Evolutionary conservation across 352 stramenopile species (phyloP).

Genomic region (Globisporangium yorkense): DNA sequence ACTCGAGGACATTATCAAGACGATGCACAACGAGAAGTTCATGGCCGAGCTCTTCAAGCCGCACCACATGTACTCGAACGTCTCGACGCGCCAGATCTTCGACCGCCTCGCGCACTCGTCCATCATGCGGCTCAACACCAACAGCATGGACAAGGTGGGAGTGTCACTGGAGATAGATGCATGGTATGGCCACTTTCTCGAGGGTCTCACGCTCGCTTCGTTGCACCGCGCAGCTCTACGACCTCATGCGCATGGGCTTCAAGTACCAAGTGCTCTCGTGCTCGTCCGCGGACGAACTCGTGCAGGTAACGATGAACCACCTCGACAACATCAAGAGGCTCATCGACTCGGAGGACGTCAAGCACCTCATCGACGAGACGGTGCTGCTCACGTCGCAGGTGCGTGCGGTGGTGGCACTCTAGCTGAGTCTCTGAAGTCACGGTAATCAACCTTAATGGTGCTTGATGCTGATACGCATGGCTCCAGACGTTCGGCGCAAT

Average conservation of each 20-base stretch:
- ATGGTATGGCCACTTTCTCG: background rate
- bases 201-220: background rate
- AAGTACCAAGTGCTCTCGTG: slow-evolving; percentile 89
- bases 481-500: slow-evolving; percentile 57
- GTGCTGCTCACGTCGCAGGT: slow-evolving; percentile 69
- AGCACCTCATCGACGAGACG: slow-evolving; percentile 67
- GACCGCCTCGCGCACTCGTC: slow-evolving; percentile 89
- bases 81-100: slow-evolving; percentile 89
- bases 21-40: slow-evolving; percentile 91
- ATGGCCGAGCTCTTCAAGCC: slow-evolving; percentile 90
- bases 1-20: slow-evolving; percentile 89
- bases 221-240: slow-evolving; percentile 60
- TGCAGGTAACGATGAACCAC: slow-evolving; percentile 88
- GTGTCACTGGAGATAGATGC: too few species aligned
- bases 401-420: background rate
- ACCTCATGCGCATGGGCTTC: slow-evolving; percentile 94
- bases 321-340: slow-evolving; percentile 69
- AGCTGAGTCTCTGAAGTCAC: background rate
- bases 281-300: slow-evolving; percentile 76
- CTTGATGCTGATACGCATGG: background rate
- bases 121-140: slow-evolving; percentile 93
- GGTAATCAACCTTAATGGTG: background rate
- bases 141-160: slow-evolving; percentile 89
- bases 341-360: slow-evolving; percentile 58
- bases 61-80: slow-evolving; percentile 88